Base-by-base conservation (phyloP, 768 basidiomycete species). In the Russula olivacea region DNA sequence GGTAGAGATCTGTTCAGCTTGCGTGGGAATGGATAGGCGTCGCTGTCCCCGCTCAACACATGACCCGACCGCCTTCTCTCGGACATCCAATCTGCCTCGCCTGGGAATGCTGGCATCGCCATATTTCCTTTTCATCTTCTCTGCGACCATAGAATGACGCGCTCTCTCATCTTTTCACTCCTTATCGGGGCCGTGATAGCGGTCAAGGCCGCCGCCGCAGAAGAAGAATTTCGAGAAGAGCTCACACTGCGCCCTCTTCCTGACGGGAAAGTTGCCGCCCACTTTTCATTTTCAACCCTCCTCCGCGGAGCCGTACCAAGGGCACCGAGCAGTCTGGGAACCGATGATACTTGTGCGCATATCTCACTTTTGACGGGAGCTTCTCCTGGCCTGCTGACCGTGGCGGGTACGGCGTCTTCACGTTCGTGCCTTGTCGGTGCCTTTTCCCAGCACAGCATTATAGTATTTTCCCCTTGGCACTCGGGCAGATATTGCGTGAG, bases 401-500 rank as follows among this genome's bases (percentile, higher is more conserved):
- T 36, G n/a, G 43, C 10, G 8, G 43, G 8, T 11, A 36, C 34
- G 34, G 12, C 38, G 15, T 40, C 5, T 40, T 40, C 15, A 6
- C 10, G 43, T 21, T 21, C 10, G n/a, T 45, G n/a, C 38, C 38
- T 40, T 40, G 38, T 40, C 1, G 19, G 43, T 51, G 30, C 51
- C 30, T 8, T 47, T 12, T 25, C 50, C 7, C 64, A 92, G 90
- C 84, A 48, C 91, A 91, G 73, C 93, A 97, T 69, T 93, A 93
- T 68, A 85, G 83, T 4, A 73, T 97, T 15, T 92, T 97, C 65
- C 94, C 96, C 0, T 81, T 96, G 17, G 80, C 88, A 2, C 78
- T 98, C 19, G 89, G 94, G 4, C 89, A 96, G 70, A 87, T 98
- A 41, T 78, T 98, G 21, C 85, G 87, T 60, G 83, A 89, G 73